phyloP scores from a whole-genome alignment of 352 stramenopile genomes.

The Blastocystis sp. region DNA sequence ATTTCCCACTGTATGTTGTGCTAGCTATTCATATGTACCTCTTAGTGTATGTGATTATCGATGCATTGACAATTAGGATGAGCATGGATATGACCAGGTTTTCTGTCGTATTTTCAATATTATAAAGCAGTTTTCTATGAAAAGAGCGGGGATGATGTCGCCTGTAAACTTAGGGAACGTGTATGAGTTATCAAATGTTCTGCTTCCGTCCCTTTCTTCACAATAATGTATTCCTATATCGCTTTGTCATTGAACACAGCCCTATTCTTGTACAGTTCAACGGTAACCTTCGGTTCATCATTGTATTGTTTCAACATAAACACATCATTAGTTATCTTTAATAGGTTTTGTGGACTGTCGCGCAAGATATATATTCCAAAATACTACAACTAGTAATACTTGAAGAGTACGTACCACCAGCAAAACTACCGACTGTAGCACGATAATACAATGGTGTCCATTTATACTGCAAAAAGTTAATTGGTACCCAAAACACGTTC shows the following conservation, averaged over 20 bases:
- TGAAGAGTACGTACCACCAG: background rate
- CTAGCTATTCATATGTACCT: background rate
- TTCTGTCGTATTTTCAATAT: constrained; percentile 36
- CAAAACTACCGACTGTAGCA: constrained; percentile 22
- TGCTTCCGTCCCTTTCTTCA: constrained; percentile 20
- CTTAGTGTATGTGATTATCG: background rate
- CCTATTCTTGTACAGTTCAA: background rate
- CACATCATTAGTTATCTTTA: background rate
- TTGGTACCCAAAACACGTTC: constrained; percentile 55
- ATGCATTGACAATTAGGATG: background rate
- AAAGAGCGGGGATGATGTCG: background rate
- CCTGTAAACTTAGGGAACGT: background rate
- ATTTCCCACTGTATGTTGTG: constrained; percentile 14
- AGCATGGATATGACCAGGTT: background rate
- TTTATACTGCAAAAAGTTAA: constrained; percentile 59
- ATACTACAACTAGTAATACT: background rate
- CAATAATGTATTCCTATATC: background rate
- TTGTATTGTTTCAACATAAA: background rate
- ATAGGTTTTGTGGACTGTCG: constrained; percentile 43
- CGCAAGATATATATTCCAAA: constrained; percentile 59
- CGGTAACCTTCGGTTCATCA: background rate
- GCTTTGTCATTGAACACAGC: background rate
- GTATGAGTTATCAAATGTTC: constrained; percentile 39
- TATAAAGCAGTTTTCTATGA: background rate
- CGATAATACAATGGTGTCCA: constrained; percentile 54